Percentiles rank a stretch among this genome's conserved stretches.
These are phyloP conservation scores for Eragrostis tef DNA, from an alignment of 202 grass and related monocot genomes.

Conservation along the genomic window DNA sequence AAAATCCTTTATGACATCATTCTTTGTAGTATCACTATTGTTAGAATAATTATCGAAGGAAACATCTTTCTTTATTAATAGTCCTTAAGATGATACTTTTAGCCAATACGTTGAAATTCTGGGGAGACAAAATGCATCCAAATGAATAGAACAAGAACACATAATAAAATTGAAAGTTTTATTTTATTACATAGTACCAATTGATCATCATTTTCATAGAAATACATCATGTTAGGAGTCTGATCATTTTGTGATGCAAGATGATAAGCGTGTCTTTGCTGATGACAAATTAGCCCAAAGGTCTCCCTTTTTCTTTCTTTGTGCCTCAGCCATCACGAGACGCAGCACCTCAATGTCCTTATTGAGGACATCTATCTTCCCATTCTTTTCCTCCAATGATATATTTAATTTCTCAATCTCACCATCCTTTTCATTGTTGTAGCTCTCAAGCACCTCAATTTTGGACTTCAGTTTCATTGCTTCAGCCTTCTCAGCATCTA, in stretches of 20 bases:
- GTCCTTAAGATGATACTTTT: too few relatives aligned
- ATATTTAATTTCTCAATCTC: neutral
- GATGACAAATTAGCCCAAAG: neutral
- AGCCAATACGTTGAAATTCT: too few relatives aligned
- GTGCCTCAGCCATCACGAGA: neutral
- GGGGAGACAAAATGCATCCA: neutral
- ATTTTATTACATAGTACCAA: constrained; percentile 1
- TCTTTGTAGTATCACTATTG: too few relatives aligned
- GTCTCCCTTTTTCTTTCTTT: neutral
- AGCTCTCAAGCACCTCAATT: constrained; percentile 53
- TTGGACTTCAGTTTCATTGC: constrained; percentile 37
- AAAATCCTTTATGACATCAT: too few relatives aligned
- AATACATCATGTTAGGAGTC: neutral
- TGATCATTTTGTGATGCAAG: neutral
- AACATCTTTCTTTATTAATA: too few relatives aligned
- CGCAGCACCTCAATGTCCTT: neutral
- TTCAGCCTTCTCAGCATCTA: constrained; percentile 57
- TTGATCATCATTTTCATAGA: neutral
- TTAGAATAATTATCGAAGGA: too few relatives aligned
- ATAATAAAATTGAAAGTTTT: constrained; percentile 1
- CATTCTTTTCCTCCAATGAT: neutral
- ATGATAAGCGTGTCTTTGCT: neutral
- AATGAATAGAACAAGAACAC: neutral
- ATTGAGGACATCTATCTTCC: neutral
- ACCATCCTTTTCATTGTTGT: constrained; percentile 25